A percentile compares a stretch with the other conserved stretches of the same genome.
These are phyloP conservation scores for Phaeomoniella chlamydospora DNA, from an alignment of 2,329 filamentous ascomycete genomes.

Conservation along the genomic window DNA sequence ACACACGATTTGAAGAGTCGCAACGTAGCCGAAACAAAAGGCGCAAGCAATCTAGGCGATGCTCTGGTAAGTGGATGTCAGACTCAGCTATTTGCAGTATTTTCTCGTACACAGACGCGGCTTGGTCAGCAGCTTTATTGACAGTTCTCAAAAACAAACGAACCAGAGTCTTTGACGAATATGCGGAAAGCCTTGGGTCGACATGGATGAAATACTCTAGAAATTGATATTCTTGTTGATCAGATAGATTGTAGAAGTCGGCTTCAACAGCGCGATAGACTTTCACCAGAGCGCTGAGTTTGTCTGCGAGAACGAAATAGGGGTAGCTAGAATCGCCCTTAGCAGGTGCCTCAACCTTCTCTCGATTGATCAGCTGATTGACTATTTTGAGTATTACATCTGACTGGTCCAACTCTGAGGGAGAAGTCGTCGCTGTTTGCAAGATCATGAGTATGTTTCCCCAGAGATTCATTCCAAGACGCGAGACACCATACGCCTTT, in stretches of 20 bases:
- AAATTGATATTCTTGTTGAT: background rate
- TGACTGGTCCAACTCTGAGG: background rate
- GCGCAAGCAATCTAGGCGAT: conserved; percentile 61
- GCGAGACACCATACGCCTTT: background rate
- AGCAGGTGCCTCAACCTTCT: background rate
- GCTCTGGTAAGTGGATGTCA: conserved; percentile 47
- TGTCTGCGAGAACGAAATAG: background rate
- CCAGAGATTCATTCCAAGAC: background rate
- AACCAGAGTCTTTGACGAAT: background rate
- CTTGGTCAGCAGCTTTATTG: conserved; percentile 50
- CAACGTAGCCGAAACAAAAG: conserved; percentile 70
- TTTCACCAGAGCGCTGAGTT: background rate
- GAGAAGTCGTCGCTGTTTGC: background rate
- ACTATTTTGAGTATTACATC: background rate
- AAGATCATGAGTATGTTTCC: background rate
- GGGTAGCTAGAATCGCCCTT: background rate
- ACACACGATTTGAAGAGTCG: conserved; percentile 65
- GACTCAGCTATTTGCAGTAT: conserved; percentile 50
- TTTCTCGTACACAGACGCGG: conserved; percentile 45
- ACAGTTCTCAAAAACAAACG: conserved; percentile 60
- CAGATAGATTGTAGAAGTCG: background rate
- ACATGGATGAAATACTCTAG: background rate
- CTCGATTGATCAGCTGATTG: background rate
- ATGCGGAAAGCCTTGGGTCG: background rate
- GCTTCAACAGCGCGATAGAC: background rate